phyloP scores from a whole-genome alignment of 78 protist species.

The Neovahlkampfia damariscottae region DNA sequence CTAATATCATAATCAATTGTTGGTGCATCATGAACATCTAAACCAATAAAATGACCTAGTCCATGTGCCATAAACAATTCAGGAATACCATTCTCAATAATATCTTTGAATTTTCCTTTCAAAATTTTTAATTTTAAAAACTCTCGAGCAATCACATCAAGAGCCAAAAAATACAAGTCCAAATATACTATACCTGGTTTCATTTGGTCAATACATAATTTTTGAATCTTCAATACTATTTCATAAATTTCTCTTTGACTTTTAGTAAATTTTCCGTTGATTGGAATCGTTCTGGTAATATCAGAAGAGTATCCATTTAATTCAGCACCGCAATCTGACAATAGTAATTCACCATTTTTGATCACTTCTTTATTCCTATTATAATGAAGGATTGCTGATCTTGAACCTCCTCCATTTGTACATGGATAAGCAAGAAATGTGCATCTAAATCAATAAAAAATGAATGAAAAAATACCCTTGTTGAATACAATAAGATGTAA shows the following conservation, averaged over 20 bases:
- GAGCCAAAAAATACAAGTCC: conserved; percentile 10
- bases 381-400: conserved; percentile 24
- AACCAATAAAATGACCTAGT: conserved; percentile 84
- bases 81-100: conserved; percentile 35
- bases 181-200: conserved; percentile 15
- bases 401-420: conserved; percentile 1
- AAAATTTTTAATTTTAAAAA: conserved; percentile 46
- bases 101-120: conserved; percentile 35
- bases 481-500: conserved; percentile 1
- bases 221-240: conserved; percentile 27
- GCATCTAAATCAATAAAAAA: too few relatives aligned
- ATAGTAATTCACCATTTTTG: conserved; percentile 12
- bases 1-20: background rate
- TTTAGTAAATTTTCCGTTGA: conserved; percentile 15
- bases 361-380: background rate
- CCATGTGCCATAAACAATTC: conserved; percentile 81
- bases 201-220: background rate
- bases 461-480: too few relatives aligned
- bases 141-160: conserved; percentile 24
- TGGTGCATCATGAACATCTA: conserved; percentile 79
- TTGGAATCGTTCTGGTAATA: conserved; percentile 48
- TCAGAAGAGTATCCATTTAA: conserved; percentile 43
- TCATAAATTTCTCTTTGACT: conserved; percentile 36
- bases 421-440: background rate
- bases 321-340: conserved; percentile 45